Percentiles rank a stretch among this genome's conserved stretches.
Evolutionary conservation across 2,329 filamentous ascomycete genomes (phyloP).

Genomic region (Colletotrichum karsti): DNA sequence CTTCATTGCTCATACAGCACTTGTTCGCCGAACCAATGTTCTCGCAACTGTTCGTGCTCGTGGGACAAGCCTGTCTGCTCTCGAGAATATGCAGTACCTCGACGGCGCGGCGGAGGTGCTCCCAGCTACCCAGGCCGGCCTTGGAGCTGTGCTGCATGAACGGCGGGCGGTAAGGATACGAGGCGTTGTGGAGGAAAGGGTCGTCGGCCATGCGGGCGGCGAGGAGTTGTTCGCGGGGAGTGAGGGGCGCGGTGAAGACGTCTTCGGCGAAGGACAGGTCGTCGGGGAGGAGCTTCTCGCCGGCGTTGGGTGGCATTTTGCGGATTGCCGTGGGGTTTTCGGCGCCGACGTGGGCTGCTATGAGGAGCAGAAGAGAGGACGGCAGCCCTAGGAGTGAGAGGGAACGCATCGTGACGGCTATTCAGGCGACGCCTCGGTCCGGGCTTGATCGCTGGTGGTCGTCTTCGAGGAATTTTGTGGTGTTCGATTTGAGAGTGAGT

Average conservation of each 20-base stretch:
- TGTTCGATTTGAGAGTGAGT: background rate
- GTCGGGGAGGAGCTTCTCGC: slow-evolving; percentile 78
- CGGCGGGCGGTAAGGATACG: slow-evolving; percentile 53
- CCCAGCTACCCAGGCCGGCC: slow-evolving; percentile 31
- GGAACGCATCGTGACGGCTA: slow-evolving; percentile 46
- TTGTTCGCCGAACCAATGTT: slow-evolving; percentile 73
- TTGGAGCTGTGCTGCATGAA: slow-evolving; percentile 56
- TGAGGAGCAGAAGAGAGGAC: slow-evolving; percentile 54
- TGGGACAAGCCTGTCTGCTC: slow-evolving; percentile 73
- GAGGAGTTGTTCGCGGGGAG: slow-evolving; percentile 38
- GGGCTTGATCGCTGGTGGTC: background rate
- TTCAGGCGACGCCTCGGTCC: background rate
- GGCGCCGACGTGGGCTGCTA: slow-evolving; percentile 47
- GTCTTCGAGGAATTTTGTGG: background rate
- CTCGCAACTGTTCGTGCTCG: slow-evolving; percentile 71
- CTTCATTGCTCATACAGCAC: slow-evolving; percentile 74
- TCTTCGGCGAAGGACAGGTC: slow-evolving; percentile 62
- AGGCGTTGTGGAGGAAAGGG: slow-evolving; percentile 18
- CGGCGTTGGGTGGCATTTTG: slow-evolving; percentile 76
- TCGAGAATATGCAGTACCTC: slow-evolving; percentile 58
- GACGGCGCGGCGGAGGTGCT: slow-evolving; percentile 52
- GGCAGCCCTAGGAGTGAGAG: slow-evolving; percentile 48
- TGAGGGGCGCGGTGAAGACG: slow-evolving; percentile 27
- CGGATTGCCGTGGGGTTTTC: slow-evolving; percentile 68
- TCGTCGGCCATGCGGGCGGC: slow-evolving; percentile 40